These are phyloP conservation scores for Lepiota venenata DNA, from an alignment of 768 basidiomycete genomes.

Conservation along the genomic window DNA sequence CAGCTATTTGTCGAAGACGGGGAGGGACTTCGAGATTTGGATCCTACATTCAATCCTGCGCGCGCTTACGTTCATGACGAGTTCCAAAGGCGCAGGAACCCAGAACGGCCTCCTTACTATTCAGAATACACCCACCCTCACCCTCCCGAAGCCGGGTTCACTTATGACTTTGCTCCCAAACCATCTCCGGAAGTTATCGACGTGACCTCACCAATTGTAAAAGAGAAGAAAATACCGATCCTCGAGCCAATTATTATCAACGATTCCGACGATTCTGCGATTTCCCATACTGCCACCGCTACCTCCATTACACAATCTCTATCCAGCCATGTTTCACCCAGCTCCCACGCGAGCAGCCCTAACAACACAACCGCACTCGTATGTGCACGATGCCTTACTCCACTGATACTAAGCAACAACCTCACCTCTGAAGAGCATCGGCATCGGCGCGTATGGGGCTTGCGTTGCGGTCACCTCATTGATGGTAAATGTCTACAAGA, in stretches of 20 bases:
- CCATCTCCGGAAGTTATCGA: slow-evolving; percentile 20
- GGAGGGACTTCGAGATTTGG: background rate
- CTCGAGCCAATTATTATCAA: slow-evolving; percentile 46
- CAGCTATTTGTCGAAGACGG: slow-evolving; percentile 1
- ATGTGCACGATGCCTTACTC: slow-evolving; percentile 66
- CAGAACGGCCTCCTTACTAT: slow-evolving; percentile 43
- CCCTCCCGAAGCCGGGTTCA: slow-evolving; percentile 57
- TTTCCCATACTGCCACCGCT: background rate
- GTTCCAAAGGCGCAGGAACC: slow-evolving; percentile 5
- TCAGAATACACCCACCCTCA: slow-evolving; percentile 63
- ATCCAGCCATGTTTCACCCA: slow-evolving; percentile 3
- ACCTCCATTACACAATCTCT: slow-evolving; percentile 3
- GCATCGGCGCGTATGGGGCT: slow-evolving; percentile 57
- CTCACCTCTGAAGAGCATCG: slow-evolving; percentile 43
- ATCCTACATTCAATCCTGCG: slow-evolving; percentile 5
- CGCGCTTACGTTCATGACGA: slow-evolving; percentile 3
- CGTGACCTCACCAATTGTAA: background rate
- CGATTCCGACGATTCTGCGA: slow-evolving; percentile 31
- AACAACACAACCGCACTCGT: slow-evolving; percentile 44
- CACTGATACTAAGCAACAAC: slow-evolving; percentile 52
- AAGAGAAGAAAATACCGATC: slow-evolving; percentile 17
- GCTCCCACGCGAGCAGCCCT: slow-evolving; percentile 4
- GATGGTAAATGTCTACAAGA: slow-evolving; percentile 72
- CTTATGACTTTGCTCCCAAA: slow-evolving; percentile 59
- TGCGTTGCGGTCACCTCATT: slow-evolving; percentile 75